Conservation (phyloP, 768 basidiomycete species). For the Sutorius australiensis region DNA sequence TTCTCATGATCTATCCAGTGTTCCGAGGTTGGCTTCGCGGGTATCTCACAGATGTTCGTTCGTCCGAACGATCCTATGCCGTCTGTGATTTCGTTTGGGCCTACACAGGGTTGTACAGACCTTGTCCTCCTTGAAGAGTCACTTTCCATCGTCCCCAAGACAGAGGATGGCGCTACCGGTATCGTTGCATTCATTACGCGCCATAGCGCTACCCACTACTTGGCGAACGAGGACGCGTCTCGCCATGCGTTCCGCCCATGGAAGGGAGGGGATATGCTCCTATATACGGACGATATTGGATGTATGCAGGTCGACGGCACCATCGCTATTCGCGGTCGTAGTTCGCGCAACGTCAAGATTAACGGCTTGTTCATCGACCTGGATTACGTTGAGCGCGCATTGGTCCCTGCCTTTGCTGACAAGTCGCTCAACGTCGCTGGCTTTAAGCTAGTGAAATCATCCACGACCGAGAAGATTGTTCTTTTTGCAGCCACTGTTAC, state of each 20-base stretch:
- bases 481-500: constrained; percentile 20
- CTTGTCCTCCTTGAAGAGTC: constrained; percentile 27
- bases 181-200: constrained; percentile 26
- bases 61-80: constrained; percentile 24
- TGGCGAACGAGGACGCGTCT: constrained; percentile 26
- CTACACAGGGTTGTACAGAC: constrained; percentile 28
- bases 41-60: constrained; percentile 30
- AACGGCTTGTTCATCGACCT: constrained; percentile 30
- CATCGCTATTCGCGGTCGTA: constrained; percentile 25
- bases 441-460: constrained; percentile 30
- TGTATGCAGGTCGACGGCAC: constrained; percentile 27
- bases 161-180: constrained; percentile 21
- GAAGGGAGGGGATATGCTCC: constrained; percentile 20
- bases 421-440: constrained; percentile 15
- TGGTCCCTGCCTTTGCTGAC: constrained; percentile 22
- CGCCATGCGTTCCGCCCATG: constrained; percentile 29
- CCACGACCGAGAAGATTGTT: constrained; percentile 24
- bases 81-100: constrained; percentile 23
- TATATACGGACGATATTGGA: constrained; percentile 30
- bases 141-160: constrained; percentile 20
- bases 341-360: constrained; percentile 30
- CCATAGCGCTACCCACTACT: constrained; percentile 27
- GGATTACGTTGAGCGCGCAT: constrained; percentile 26
- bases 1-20: constrained; percentile 15
- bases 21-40: constrained; percentile 31